A percentile compares a stretch with the other conserved stretches of the same genome.
Evolutionary conservation across 1,139 yeast genomes (phyloP).

Genomic region (Kodamaea anthophila): DNA sequence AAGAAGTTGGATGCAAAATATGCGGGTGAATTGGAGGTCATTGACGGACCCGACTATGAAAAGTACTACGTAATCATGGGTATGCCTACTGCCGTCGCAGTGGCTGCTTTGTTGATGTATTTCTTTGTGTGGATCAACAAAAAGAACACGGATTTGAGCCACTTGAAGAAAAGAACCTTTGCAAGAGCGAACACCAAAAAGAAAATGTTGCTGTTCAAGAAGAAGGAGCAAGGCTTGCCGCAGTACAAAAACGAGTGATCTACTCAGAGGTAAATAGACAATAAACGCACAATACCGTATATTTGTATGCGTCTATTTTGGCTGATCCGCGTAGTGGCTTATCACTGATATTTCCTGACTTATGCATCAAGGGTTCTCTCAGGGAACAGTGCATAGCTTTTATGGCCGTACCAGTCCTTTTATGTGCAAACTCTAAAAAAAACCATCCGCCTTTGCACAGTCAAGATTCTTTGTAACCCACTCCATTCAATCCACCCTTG

Average conservation of each 20-base stretch:
- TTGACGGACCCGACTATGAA: constrained; percentile 56
- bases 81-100: constrained; percentile 65
- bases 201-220: constrained; percentile 26
- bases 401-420: too few relatives aligned
- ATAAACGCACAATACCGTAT: too few relatives aligned
- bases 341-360: too few relatives aligned
- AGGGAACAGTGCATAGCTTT: too few relatives aligned
- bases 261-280: too few relatives aligned
- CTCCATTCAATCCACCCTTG: too few relatives aligned
- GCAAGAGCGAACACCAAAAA: constrained; percentile 36
- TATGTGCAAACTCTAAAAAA: too few relatives aligned
- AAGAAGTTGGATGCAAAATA: constrained; percentile 35
- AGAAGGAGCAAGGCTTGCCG: constrained; percentile 22
- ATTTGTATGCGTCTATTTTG: too few relatives aligned
- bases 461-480: too few relatives aligned
- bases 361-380: too few relatives aligned
- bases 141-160: constrained; percentile 37
- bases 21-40: constrained; percentile 42
- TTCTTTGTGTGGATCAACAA: constrained; percentile 51
- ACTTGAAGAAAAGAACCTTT: constrained; percentile 46
- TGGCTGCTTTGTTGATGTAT: constrained; percentile 59
- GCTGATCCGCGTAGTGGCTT: too few relatives aligned
- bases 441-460: too few relatives aligned
- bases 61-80: constrained; percentile 61
- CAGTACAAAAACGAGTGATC: constrained; percentile 11